phyloP scores from a whole-genome alignment of 164 flowering plant species.

The Vitis labrusca region DNA sequence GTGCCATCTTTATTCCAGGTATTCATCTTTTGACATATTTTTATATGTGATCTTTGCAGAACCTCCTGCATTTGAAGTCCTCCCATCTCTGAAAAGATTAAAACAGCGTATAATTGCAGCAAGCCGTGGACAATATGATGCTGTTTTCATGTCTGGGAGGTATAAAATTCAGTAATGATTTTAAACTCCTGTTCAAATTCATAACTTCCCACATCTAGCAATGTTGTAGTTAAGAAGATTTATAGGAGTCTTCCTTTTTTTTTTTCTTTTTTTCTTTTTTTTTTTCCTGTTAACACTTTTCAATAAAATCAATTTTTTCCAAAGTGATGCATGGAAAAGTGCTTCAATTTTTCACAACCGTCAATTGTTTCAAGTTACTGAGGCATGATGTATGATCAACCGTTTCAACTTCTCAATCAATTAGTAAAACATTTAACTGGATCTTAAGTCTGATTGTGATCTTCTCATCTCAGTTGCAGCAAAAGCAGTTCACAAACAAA shows the following conservation, averaged over 20 bases:
- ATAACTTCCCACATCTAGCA: neutral
- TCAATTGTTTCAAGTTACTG: no score
- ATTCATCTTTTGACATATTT: neutral
- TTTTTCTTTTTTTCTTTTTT: no score
- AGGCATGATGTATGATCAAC: no score
- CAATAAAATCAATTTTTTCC: no score
- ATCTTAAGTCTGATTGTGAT: no score
- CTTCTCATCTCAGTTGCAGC: no score
- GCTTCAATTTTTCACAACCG: no score
- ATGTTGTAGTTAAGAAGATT: neutral
- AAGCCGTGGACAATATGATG: slow-evolving; percentile 83
- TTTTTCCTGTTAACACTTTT: no score
- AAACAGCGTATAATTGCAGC: slow-evolving; percentile 83
- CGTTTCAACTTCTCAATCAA: no score
- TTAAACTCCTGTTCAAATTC: neutral
- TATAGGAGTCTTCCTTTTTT: neutral
- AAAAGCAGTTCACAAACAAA: no score
- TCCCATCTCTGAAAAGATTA: slow-evolving; percentile 79
- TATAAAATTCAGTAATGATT: slow-evolving; percentile 16
- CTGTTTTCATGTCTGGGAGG: slow-evolving; percentile 99
- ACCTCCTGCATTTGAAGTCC: slow-evolving; percentile 90
- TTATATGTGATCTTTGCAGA: slow-evolving; percentile 43
- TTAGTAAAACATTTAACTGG: no score
- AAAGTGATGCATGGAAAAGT: no score
- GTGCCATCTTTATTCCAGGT: neutral